phyloP scores from a whole-genome alignment of 2,329 filamentous ascomycete genomes.

The Golovinomyces cichoracearum region DNA sequence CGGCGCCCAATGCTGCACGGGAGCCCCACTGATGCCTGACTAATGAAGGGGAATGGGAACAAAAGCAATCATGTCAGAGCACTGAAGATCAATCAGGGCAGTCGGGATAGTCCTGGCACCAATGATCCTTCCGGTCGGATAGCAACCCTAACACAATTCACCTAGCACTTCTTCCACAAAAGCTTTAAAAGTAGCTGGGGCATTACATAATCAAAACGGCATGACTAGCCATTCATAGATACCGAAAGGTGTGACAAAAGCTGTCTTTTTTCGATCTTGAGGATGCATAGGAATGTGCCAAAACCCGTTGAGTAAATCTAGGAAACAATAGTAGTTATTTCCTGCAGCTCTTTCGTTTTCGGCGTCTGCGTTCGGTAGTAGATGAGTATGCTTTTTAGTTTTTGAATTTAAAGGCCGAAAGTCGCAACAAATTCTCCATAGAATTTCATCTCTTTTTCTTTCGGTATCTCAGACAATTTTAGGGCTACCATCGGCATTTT shows the following conservation, averaged over 20 bases:
- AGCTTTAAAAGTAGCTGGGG: conserved; percentile 2
- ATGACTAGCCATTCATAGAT: conserved; percentile 2
- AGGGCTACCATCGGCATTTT: background rate
- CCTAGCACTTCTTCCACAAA: background rate
- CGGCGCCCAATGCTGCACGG: too few relatives aligned
- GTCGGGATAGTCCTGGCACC: too few relatives aligned
- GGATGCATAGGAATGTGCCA: background rate
- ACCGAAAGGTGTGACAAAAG: background rate
- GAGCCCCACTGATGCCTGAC: too few relatives aligned
- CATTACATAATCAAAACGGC: conserved; percentile 2
- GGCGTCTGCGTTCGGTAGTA: background rate
- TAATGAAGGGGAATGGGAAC: too few relatives aligned
- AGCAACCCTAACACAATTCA: too few relatives aligned
- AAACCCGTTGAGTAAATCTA: background rate
- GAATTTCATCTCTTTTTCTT: background rate
- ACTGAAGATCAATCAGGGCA: too few relatives aligned
- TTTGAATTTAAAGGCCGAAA: background rate
- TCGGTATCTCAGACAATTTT: background rate
- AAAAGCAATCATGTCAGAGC: too few relatives aligned
- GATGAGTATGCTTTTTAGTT: background rate
- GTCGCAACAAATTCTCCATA: background rate
- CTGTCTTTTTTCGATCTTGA: background rate
- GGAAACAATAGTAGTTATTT: background rate
- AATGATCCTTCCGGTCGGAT: too few relatives aligned
- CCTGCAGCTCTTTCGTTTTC: background rate